Conservation (phyloP, 192 early-diverging fungal species). For the Backusella sp. region DNA sequence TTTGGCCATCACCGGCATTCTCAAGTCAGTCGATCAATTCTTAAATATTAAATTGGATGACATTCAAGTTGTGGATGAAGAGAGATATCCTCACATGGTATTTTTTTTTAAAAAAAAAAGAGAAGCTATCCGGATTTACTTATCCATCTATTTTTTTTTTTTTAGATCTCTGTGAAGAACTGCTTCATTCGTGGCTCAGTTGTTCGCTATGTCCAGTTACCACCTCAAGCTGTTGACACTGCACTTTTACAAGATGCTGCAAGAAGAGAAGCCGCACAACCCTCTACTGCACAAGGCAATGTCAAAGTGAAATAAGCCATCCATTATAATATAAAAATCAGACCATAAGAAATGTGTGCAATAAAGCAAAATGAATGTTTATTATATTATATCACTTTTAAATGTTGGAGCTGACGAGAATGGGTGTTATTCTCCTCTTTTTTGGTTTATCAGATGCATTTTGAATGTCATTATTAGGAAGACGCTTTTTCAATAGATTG, state of each 20-base stretch:
- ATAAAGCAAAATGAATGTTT: background rate
- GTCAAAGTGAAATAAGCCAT: conserved; percentile 38
- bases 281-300: conserved; percentile 42
- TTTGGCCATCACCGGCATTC: conserved; percentile 84
- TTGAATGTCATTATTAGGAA: background rate
- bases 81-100: conserved; percentile 97
- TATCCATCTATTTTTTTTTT: background rate
- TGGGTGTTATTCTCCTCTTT: conserved; percentile 29
- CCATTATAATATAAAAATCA: background rate
- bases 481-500: background rate
- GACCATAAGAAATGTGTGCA: background rate
- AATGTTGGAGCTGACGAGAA: conserved; percentile 17
- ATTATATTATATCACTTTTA: background rate
- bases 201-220: conserved; percentile 94
- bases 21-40: conserved; percentile 99
- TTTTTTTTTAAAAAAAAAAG: background rate
- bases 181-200: conserved; percentile 99
- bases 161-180: conserved; percentile 92
- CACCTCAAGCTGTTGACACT: conserved; percentile 86
- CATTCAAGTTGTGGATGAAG: conserved; percentile 80
- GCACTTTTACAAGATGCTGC: conserved; percentile 97
- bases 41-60: conserved; percentile 98
- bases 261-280: conserved; percentile 81
- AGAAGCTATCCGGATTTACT: background rate
- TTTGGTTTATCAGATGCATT: conserved; percentile 8